Evolutionary conservation across 2,329 filamentous ascomycete species (phyloP), one percentile per base, ranked within the genome.

Genomic region (Talaromyces sp.): DNA sequence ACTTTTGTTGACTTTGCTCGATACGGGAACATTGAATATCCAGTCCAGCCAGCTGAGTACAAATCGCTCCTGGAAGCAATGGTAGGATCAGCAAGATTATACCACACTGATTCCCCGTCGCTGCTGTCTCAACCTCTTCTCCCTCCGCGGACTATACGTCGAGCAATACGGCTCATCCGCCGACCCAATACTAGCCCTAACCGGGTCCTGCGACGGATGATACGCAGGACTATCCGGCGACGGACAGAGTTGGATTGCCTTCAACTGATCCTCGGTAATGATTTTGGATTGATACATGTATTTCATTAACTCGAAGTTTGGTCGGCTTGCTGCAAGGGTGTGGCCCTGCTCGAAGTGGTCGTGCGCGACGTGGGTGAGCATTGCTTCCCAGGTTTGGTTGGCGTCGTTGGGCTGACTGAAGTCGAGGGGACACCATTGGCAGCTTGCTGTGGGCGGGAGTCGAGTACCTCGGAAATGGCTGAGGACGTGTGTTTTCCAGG

Each of bases 291-390:
- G 69, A 60, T 75, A 78, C 57, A 78, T 69, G 64, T 77, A 77
- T 53, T 71, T 72, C 75, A 78, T 77, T 13, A 78, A 65, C 59
- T 73, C 71, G 50, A 78, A 76, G 60, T 76, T 75, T 6, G 74
- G 70, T 45, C 71, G 68, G 50, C 71, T 73, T 5, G 70, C 69
- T 2, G 73, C 72, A 8, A 77, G 67, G 19, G 72, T 70, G 39
- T 77, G 70, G 15, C 76, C 75, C 9, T 67, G 64, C 37, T 72
- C 70, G 54, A 75, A 77, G 62, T 78, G 76, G 15, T 66, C 66
- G 53, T 65, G 63, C 13, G 69, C 72, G 58, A 78, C 69, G 58
- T 78, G 76, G 21, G 72, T 68, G 36, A 78, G 68, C 71, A 78
- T 70, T 25, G 63, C 66, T 56, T 73, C 67, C 76, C 76, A 78